phyloP scores from a whole-genome alignment of 495 filamentous ascomycete species.

The Xylaria longipes region DNA sequence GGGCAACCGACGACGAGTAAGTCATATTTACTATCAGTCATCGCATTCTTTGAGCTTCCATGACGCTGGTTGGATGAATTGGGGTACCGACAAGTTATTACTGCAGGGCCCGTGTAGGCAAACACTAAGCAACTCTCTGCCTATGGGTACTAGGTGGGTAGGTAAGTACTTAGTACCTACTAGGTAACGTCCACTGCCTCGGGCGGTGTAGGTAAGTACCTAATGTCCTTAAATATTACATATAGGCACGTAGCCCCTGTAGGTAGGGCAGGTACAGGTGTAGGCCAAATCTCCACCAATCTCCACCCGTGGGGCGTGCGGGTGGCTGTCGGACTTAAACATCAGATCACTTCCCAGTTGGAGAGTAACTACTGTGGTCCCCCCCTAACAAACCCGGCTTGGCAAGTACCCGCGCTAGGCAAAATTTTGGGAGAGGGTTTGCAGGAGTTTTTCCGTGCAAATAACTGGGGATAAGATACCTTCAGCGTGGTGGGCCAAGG shows the following conservation, averaged over 20 bases:
- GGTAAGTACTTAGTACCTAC: no score
- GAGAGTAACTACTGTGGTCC: no score
- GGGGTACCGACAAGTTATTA: not conserved
- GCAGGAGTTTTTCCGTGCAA: no score
- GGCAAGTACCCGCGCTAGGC: no score
- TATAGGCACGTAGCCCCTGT: not conserved
- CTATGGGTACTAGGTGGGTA: no score
- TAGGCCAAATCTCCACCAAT: not conserved
- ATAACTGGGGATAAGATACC: no score
- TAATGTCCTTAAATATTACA: no score
- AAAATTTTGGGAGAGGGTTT: no score
- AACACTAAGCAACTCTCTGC: not conserved
- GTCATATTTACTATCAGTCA: slow-evolving; percentile 32
- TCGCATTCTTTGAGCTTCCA: slow-evolving; percentile 42
- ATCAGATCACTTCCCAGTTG: not conserved
- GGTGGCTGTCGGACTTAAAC: not conserved
- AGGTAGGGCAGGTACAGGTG: not conserved
- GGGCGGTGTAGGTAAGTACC: no score
- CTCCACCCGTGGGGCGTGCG: not conserved
- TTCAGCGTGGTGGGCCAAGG: no score
- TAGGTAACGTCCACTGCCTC: no score
- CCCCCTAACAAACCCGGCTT: no score
- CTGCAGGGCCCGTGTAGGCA: not conserved
- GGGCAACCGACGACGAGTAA: not conserved
- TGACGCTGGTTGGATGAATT: slow-evolving; percentile 13